phyloP scores from a whole-genome alignment of 192 early-diverging fungal species.

The Coemansia sp. region DNA sequence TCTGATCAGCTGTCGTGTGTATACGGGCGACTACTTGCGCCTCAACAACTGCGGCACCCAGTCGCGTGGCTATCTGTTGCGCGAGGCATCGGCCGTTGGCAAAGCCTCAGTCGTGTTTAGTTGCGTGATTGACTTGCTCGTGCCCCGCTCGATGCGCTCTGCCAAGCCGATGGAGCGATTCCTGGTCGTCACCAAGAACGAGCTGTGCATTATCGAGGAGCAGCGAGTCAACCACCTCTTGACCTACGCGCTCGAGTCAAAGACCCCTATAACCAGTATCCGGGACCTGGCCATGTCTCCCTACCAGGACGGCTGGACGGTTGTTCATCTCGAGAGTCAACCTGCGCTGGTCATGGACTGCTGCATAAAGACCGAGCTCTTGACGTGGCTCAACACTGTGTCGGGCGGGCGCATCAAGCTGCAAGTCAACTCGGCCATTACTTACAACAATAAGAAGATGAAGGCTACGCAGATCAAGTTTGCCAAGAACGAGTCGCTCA shows the following conservation, averaged over 20 bases:
- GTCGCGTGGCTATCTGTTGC: conserved; percentile 36
- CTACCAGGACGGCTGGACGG: conserved; percentile 72
- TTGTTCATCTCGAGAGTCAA: conserved; percentile 59
- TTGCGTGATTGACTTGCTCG: conserved; percentile 60
- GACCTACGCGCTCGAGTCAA: conserved; percentile 57
- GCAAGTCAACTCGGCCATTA: conserved; percentile 60
- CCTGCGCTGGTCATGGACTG: conserved; percentile 68
- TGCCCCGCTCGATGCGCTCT: conserved; percentile 71
- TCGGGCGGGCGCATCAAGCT: conserved; percentile 61
- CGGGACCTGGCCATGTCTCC: conserved; percentile 66
- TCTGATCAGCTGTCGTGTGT: conserved; percentile 78
- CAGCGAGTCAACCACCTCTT: conserved; percentile 58
- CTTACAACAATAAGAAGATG: conserved; percentile 71
- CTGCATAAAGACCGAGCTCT: conserved; percentile 72
- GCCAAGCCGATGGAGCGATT: conserved; percentile 70
- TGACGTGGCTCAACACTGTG: conserved; percentile 62
- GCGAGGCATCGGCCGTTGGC: conserved; percentile 40
- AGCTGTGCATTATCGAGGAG: conserved; percentile 63
- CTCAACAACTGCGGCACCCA: conserved; percentile 45
- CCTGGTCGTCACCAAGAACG: conserved; percentile 67
- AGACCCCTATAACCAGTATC: conserved; percentile 59
- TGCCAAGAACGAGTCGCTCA: conserved; percentile 65
- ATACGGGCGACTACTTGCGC: conserved; percentile 88
- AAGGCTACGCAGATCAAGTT: conserved; percentile 75
- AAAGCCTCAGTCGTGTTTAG: conserved; percentile 65